Base-by-base conservation (phyloP, 2,329 filamentous ascomycete genomes). In the Sclerotinia spermophila region DNA sequence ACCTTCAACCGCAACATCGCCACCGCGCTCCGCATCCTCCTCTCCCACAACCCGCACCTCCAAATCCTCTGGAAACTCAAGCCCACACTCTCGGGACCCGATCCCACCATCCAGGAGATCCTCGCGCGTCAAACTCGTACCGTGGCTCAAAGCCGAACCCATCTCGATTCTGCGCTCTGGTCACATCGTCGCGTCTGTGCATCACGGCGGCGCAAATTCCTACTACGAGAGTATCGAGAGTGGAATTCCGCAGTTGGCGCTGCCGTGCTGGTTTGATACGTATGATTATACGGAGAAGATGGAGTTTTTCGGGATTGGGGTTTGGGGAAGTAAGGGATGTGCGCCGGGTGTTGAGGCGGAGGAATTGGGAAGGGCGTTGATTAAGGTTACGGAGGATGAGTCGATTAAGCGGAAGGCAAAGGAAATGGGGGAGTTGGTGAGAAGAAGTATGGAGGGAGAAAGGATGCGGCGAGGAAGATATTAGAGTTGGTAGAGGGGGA, bases 201-300 rank as follows among this genome's bases (percentile, higher is more conserved):
- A 83, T 66, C 82, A 83, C 62, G 82, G 82, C 2, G 82, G 82
- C 0, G 76, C 81, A 0, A 82, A 80, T 71, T 80, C 77, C 17
- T 85, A 80, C 69, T 80, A 83, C 45, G 84, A 86, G 74, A 61
- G 68, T 21, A 21, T 11, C 40, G 83, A 83, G 6, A 78, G 80
- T 15, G 83, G 83, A 2, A 77, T 83, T 5, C 81, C 84, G 2
- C 84, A 85, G 55, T 73, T 85, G 8, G 72, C 85, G 8, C 77
- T 86, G 1, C 83, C 84, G 0, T 72, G 81, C 0, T 85, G 84
- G 84, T 76, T 81, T 0, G 84, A 85, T 66, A 79, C 81, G 0
- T 84, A 83, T 68, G 82, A 83, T 64, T 84, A 81, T 68, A 83
- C 83, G 11, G 77, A 77, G 21, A 79, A 80, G 2, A 82, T 80